Evolutionary conservation across 139 green algal genomes (phyloP).

Genomic region (Micromonas pusilla): DNA sequence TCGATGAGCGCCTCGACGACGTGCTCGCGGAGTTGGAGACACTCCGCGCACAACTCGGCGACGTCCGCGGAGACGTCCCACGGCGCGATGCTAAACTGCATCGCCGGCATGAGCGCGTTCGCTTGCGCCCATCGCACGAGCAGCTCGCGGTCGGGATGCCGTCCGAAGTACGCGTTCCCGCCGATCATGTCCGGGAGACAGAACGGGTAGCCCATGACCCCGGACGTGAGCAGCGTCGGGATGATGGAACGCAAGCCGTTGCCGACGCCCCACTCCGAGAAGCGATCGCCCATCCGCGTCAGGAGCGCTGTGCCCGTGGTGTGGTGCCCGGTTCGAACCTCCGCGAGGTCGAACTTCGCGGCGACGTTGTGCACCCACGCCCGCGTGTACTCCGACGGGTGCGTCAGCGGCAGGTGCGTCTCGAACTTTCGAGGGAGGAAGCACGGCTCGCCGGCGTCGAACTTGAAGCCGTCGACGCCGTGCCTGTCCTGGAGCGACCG

Average conservation of each 20-base stretch:
- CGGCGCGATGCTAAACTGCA: constrained; percentile 61
- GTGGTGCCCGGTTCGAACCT: constrained; percentile 57
- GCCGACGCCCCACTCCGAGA: constrained; percentile 49
- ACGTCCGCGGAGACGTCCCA: constrained; percentile 49
- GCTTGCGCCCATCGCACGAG: constrained; percentile 59
- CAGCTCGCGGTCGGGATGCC: constrained; percentile 46
- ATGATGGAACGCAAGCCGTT: constrained; percentile 58
- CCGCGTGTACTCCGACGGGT: constrained; percentile 54
- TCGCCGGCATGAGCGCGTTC: constrained; percentile 57
- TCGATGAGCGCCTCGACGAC: constrained; percentile 26
- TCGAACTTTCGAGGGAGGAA: constrained; percentile 48
- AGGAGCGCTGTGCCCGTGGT: constrained; percentile 45
- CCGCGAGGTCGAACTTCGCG: constrained; percentile 42
- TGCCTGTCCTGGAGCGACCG: constrained; percentile 41
- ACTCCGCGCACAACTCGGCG: constrained; percentile 34
- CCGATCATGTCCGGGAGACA: constrained; percentile 61
- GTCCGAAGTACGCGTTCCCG: constrained; percentile 50
- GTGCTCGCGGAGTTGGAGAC: constrained; percentile 27
- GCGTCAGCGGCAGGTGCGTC: constrained; percentile 41
- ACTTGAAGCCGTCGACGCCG: constrained; percentile 63
- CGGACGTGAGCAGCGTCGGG: constrained; percentile 55
- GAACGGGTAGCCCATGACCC: constrained; percentile 62
- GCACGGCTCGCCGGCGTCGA: constrained; percentile 63
- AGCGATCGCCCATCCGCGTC: constrained; percentile 56
- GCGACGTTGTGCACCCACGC: constrained; percentile 47